Conservation (phyloP, 2,329 filamentous ascomycete genomes). For the Fusarium lateritium region DNA sequence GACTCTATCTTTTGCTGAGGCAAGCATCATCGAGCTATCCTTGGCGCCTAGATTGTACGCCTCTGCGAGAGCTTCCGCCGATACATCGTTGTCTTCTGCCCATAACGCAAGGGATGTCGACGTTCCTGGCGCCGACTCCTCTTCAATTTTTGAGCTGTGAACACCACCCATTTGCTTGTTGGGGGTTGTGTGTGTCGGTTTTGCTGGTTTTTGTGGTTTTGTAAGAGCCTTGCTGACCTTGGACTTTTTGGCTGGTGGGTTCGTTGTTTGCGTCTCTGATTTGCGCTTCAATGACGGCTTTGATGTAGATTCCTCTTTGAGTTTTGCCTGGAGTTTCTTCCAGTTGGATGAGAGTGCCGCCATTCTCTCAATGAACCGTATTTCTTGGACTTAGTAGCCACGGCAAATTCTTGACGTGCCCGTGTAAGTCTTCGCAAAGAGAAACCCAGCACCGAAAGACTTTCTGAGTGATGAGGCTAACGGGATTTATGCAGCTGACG, state of each 20-base stretch:
- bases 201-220: slow-evolving; percentile 16
- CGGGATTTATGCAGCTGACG: slow-evolving; percentile 43
- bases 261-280: slow-evolving; percentile 50
- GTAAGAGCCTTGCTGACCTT: slow-evolving; percentile 43
- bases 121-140: slow-evolving; percentile 57
- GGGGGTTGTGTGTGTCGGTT: slow-evolving; percentile 16
- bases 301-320: slow-evolving; percentile 63
- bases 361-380: slow-evolving; percentile 47
- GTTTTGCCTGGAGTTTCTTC: slow-evolving; percentile 80
- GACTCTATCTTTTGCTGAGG: slow-evolving; percentile 64
- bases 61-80: slow-evolving; percentile 71
- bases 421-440: slow-evolving; percentile 18
- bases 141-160: slow-evolving; percentile 63
- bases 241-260: slow-evolving; percentile 49
- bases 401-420: not conserved
- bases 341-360: slow-evolving; percentile 77
- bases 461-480: slow-evolving; percentile 28
- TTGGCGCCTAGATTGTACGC: slow-evolving; percentile 71
- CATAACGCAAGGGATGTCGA: slow-evolving; percentile 72
- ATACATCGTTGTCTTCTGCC: slow-evolving; percentile 73
- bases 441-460: slow-evolving; percentile 12
- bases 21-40: slow-evolving; percentile 63
- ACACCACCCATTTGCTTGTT: slow-evolving; percentile 68
- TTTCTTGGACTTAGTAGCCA: not conserved
- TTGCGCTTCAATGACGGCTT: slow-evolving; percentile 61